Evolutionary conservation across 805 yeast genomes (phyloP).

Genomic region (Yamadazyma scolyti): DNA sequence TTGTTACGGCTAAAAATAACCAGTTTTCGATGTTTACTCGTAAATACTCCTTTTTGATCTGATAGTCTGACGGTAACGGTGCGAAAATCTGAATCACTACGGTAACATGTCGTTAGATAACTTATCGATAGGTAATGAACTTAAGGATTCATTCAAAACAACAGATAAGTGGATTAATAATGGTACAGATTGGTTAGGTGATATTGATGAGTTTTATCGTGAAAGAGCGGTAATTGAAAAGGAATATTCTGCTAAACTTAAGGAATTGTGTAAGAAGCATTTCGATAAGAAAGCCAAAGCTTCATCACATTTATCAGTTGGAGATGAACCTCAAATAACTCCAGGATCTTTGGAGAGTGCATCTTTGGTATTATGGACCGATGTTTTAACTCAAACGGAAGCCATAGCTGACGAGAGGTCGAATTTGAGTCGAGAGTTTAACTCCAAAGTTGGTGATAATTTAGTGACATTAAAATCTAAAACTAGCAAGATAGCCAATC

Average conservation of each 20-base stretch:
- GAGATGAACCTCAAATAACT: constrained; percentile 84
- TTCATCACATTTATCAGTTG: constrained; percentile 73
- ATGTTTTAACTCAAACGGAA: constrained; percentile 80
- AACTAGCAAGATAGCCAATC: constrained; percentile 50
- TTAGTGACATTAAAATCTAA: constrained; percentile 50
- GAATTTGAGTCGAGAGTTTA: constrained; percentile 57
- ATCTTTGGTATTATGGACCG: constrained; percentile 85
- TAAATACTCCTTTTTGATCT: too few relatives aligned
- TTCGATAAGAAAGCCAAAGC: constrained; percentile 72
- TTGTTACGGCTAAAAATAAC: too few relatives aligned
- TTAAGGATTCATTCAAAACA: constrained; percentile 74
- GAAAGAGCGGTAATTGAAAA: constrained; percentile 80
- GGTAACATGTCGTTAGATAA: constrained; percentile 19
- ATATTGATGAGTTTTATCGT: constrained; percentile 76
- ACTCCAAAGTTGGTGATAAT: constrained; percentile 57
- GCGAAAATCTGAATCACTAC: too few relatives aligned
- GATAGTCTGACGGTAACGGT: too few relatives aligned
- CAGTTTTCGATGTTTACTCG: too few relatives aligned
- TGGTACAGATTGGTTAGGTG: constrained; percentile 72
- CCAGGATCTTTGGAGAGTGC: constrained; percentile 95
- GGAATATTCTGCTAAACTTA: constrained; percentile 72
- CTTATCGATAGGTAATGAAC: constrained; percentile 61
- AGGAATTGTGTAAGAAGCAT: constrained; percentile 60
- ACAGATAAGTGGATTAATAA: constrained; percentile 77
- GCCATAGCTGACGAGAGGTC: constrained; percentile 64